A percentile compares a stretch with the other conserved stretches of the same genome.
Evolutionary conservation across 768 basidiomycete species (phyloP).

Genomic region (Leccinum olivaceopallidum): DNA sequence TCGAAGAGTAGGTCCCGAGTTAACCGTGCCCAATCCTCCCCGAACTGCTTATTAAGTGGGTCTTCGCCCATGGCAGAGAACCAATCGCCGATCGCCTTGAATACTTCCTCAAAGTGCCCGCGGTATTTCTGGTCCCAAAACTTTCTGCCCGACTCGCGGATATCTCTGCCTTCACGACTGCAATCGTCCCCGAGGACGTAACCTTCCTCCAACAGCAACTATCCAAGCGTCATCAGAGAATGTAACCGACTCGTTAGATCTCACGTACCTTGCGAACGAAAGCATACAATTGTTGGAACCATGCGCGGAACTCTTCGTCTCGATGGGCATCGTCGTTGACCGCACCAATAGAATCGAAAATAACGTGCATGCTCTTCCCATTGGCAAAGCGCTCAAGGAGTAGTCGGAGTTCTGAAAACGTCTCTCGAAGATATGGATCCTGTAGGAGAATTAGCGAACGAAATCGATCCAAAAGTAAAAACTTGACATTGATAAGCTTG

Average conservation of each 20-base stretch:
- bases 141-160: conserved; percentile 68
- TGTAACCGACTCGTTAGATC: background rate
- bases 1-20: conserved; percentile 82
- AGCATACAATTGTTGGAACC: conserved; percentile 64
- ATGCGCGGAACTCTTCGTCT: conserved; percentile 72
- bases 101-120: conserved; percentile 77
- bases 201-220: conserved; percentile 78
- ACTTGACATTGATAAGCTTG: conserved; percentile 16
- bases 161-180: conserved; percentile 56
- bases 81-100: conserved; percentile 72
- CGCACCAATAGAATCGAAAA: conserved; percentile 68
- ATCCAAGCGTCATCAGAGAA: conserved; percentile 1
- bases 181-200: conserved; percentile 83
- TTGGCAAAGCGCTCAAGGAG: conserved; percentile 93
- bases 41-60: conserved; percentile 77
- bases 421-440: conserved; percentile 57
- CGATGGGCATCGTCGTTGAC: conserved; percentile 73
- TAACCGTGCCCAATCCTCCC: conserved; percentile 78
- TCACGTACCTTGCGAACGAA: conserved; percentile 63
- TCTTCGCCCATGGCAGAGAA: conserved; percentile 86
- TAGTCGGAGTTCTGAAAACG: conserved; percentile 66
- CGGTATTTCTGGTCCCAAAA: conserved; percentile 81
- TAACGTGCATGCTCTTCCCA: conserved; percentile 58
- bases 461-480: background rate
- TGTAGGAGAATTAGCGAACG: conserved; percentile 28